phyloP scores from a whole-genome alignment of 306 rosid species.

The Adenanthera pavonina region DNA sequence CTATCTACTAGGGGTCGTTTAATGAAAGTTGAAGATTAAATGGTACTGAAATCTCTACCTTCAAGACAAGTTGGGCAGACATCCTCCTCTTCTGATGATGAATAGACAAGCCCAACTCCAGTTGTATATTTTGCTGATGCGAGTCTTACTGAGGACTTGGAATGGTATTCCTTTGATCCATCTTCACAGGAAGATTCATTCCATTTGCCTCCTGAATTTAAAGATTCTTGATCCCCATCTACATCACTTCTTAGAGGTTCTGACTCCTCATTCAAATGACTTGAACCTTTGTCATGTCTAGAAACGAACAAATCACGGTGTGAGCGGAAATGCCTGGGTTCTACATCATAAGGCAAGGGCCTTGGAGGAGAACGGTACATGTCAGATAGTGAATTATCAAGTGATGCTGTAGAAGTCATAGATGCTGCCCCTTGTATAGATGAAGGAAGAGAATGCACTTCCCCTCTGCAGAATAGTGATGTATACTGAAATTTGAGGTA shows the following conservation, averaged over 20 bases:
- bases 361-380: slow-evolving; percentile 96
- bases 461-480: slow-evolving; percentile 82
- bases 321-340: slow-evolving; percentile 72
- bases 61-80: slow-evolving; percentile 98
- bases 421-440: slow-evolving; percentile 82
- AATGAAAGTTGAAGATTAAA: slow-evolving; percentile 23
- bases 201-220: slow-evolving; percentile 71
- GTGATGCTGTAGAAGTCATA: slow-evolving; percentile 70
- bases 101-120: slow-evolving; percentile 54
- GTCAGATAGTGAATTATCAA: slow-evolving; percentile 81
- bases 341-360: slow-evolving; percentile 97
- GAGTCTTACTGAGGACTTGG: slow-evolving; percentile 66
- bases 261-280: slow-evolving; percentile 85
- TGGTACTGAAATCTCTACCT: slow-evolving; percentile 50
- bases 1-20: neutral
- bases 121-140: slow-evolving; percentile 65
- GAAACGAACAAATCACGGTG: slow-evolving; percentile 81
- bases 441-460: slow-evolving; percentile 73
- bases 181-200: slow-evolving; percentile 64
- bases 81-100: slow-evolving; percentile 92
- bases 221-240: slow-evolving; percentile 67
- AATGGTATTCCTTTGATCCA: slow-evolving; percentile 72
- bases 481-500: slow-evolving; percentile 63
- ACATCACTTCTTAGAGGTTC: slow-evolving; percentile 80
- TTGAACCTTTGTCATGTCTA: slow-evolving; percentile 91